A percentile compares a stretch with the other conserved stretches of the same genome.
phyloP scores from a whole-genome alignment of 2,329 filamentous ascomycete genomes.

The Herpotrichia juniperi region DNA sequence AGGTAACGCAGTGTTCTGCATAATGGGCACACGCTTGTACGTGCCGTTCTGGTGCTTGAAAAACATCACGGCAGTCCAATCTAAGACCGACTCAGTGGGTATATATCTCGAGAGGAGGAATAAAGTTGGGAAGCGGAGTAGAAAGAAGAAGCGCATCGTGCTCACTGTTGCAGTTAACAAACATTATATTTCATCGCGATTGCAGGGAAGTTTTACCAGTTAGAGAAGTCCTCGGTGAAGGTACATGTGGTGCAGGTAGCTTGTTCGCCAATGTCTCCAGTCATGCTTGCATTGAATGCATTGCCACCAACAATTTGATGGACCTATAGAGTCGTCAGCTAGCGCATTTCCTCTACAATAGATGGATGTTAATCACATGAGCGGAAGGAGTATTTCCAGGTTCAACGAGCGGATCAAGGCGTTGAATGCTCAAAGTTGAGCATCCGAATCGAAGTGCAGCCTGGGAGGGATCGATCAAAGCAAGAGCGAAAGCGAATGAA shows the following conservation, averaged over 20 bases:
- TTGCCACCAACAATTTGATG: slow-evolving; percentile 29
- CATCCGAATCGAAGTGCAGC: slow-evolving; percentile 32
- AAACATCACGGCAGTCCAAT: slow-evolving; percentile 33
- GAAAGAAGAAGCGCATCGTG: not conserved
- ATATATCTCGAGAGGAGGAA: not conserved
- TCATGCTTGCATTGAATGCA: slow-evolving; percentile 27
- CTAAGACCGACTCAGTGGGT: not conserved
- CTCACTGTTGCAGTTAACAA: not conserved
- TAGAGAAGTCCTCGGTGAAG: slow-evolving; percentile 31
- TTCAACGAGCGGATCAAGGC: slow-evolving; percentile 34
- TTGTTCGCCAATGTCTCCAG: slow-evolving; percentile 24
- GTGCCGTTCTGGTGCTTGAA: slow-evolving; percentile 37
- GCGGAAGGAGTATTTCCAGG: slow-evolving; percentile 28
- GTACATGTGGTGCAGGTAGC: slow-evolving; percentile 22
- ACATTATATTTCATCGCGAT: not conserved
- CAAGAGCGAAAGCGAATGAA: slow-evolving; percentile 1
- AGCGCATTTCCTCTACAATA: too few relatives aligned
- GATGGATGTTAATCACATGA: too few relatives aligned
- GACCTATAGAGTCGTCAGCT: too few relatives aligned
- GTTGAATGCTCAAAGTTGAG: slow-evolving; percentile 29
- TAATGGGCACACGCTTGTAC: slow-evolving; percentile 35
- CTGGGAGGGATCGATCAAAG: slow-evolving; percentile 19
- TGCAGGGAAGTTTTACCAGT: slow-evolving; percentile 5
- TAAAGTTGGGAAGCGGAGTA: not conserved
- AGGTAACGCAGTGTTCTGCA: slow-evolving; percentile 29